Conservation (phyloP, 2,329 filamentous ascomycete genomes). For the Alternaria arbusti region DNA sequence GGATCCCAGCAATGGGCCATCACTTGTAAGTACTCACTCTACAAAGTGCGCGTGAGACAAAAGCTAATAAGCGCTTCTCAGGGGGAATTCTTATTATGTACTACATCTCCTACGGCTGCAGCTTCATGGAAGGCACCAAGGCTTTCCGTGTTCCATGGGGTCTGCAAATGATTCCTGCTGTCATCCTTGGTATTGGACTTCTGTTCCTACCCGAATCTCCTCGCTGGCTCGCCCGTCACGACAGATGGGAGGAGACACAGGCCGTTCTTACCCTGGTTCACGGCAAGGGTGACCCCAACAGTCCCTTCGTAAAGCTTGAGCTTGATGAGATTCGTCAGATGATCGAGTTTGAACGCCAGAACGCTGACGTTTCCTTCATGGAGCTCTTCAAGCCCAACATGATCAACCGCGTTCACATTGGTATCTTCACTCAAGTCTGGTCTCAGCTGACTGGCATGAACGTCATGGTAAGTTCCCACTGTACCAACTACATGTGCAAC, state of each 20-base stretch:
- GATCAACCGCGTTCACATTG: slow-evolving; percentile 75
- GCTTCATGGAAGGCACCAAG: slow-evolving; percentile 37
- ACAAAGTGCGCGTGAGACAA: not conserved
- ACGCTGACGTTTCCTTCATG: slow-evolving; percentile 71
- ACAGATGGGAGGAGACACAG: slow-evolving; percentile 54
- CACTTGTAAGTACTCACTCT: not conserved
- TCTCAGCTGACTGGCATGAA: slow-evolving; percentile 80
- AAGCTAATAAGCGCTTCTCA: not conserved
- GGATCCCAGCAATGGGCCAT: slow-evolving; percentile 78
- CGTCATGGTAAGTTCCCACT: slow-evolving; percentile 55
- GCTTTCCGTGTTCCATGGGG: slow-evolving; percentile 50
- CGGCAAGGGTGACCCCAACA: slow-evolving; percentile 65
- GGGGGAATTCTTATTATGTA: slow-evolving; percentile 45
- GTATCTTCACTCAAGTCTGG: slow-evolving; percentile 77
- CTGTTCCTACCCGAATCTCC: slow-evolving; percentile 58
- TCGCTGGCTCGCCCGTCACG: slow-evolving; percentile 54
- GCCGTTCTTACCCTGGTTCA: slow-evolving; percentile 53
- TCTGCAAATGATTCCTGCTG: slow-evolving; percentile 47
- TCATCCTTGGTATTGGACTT: slow-evolving; percentile 54
- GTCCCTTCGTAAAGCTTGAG: slow-evolving; percentile 71
- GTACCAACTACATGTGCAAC: not conserved
- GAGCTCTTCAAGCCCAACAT: slow-evolving; percentile 77
- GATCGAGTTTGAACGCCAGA: slow-evolving; percentile 74
- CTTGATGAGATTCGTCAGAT: slow-evolving; percentile 75
- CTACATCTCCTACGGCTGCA: slow-evolving; percentile 45